Evolutionary conservation across 345 rosid species (phyloP), one percentile per base, ranked within the genome.

Genomic region (Hibiscus tridactylites): DNA sequence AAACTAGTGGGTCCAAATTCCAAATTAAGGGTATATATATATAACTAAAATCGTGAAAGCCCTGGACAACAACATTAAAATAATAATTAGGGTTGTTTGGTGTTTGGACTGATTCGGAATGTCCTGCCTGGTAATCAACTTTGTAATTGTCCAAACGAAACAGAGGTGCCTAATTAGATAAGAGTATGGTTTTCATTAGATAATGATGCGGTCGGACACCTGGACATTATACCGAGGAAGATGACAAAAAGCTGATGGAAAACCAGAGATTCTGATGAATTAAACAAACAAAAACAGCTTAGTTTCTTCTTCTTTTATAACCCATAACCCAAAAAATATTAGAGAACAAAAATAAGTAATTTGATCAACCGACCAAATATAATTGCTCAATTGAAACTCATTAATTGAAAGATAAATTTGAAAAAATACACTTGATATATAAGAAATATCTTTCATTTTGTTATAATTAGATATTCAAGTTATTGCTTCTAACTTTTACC

Each of bases 161-260:
- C 35, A 52, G 73, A 26, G 44, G 59, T 59, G 74, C 76, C 73
- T 77, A 57, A 62, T 71, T 58, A 70, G 78, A 77, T 49, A 74
- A 60, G 79, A 78, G 73, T 21, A 71, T 26, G 80, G 37, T 76
- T 29, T 80, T 79, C 81, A 82, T 84, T 81, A 56, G 75, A 74
- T 50, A 79, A 79, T 77, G 47, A 85, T 78, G 61, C 46, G 78
- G 84, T 87, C 75, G 84, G 87, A 81, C 81, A 77, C 77, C 47
- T 74, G 81, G 83, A 71, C 66, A 39, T 75, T 80, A 17, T 76
- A 76, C 68, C 13, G 65, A 60, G 85, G 61, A 75, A 83, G 78
- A 72, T 63, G 85, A 79, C 85, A 82, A 84, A 79, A 82, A 81
- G 78, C 71, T 79, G 80, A 71, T 76, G 28, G 67, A 31, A 65